Percentiles rank a stretch among this genome's conserved stretches.
phyloP scores from a whole-genome alignment of 179 eudicot species.

The Vitellaria paradoxa region DNA sequence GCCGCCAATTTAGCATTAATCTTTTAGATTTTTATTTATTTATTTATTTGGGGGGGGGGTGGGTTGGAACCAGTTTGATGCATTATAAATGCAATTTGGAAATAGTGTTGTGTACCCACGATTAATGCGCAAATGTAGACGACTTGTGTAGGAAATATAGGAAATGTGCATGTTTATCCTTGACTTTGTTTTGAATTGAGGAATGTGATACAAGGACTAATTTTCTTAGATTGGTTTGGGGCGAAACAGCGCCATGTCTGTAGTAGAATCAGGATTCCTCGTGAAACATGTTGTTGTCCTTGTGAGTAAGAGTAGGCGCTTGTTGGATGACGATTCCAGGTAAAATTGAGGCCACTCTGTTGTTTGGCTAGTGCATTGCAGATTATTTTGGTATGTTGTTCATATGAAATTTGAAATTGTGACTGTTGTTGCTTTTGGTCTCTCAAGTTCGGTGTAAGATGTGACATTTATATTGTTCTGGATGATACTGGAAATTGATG shows the following conservation, averaged over 20 bases:
- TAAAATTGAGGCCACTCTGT: slow-evolving; percentile 20
- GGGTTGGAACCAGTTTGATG: too few species aligned
- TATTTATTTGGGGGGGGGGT: background rate
- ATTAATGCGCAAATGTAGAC: background rate
- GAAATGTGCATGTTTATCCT: too few species aligned
- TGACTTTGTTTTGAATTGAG: slow-evolving; percentile 8
- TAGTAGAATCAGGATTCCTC: slow-evolving; percentile 31
- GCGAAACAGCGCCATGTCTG: slow-evolving; percentile 47
- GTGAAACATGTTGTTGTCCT: slow-evolving; percentile 83
- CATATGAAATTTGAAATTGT: too few species aligned
- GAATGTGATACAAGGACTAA: slow-evolving; percentile 10
- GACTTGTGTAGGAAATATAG: slow-evolving; percentile 10
- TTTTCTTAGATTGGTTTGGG: slow-evolving; percentile 13
- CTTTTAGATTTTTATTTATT: background rate
- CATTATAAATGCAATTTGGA: background rate
- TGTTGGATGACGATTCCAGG: slow-evolving; percentile 87
- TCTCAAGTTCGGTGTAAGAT: too few species aligned
- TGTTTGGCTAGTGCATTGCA: slow-evolving; percentile 5
- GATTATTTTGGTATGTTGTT: background rate
- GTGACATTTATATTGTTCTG: background rate
- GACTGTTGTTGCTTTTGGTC: too few species aligned
- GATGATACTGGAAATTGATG: background rate
- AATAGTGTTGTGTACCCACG: background rate
- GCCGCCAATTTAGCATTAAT: background rate
- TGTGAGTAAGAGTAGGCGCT: slow-evolving; percentile 42